Conservation (phyloP, 2,329 filamentous ascomycete genomes). For the Penicillium griseofulvum region DNA sequence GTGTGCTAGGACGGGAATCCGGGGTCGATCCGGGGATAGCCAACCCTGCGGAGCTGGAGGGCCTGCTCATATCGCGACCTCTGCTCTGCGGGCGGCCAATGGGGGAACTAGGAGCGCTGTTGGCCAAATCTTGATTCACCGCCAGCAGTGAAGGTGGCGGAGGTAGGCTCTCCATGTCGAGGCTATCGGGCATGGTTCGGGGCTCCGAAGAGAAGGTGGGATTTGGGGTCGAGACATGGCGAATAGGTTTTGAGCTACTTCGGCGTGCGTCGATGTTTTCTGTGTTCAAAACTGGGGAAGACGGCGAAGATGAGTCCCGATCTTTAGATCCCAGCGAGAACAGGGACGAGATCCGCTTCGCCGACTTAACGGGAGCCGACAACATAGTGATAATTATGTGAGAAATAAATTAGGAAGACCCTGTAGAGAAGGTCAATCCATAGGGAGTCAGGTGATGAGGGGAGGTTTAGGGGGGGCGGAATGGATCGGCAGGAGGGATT, state of each 20-base stretch:
- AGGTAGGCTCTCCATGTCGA: slow-evolving; percentile 32
- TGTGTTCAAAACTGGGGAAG: slow-evolving; percentile 14
- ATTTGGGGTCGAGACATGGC: slow-evolving; percentile 36
- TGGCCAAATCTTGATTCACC: slow-evolving; percentile 38
- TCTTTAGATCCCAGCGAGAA: slow-evolving; percentile 44
- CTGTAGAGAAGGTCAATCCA: slow-evolving; percentile 12
- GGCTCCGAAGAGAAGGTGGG: slow-evolving; percentile 27
- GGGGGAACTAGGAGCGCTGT: slow-evolving; percentile 31
- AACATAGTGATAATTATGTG: slow-evolving; percentile 28
- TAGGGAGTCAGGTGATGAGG: slow-evolving; percentile 9
- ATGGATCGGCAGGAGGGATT: slow-evolving; percentile 41
- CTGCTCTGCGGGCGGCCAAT: slow-evolving; percentile 37
- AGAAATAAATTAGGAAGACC: slow-evolving; percentile 2
- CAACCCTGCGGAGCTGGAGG: slow-evolving; percentile 35
- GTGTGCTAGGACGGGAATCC: slow-evolving; percentile 34
- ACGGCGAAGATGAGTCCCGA: slow-evolving; percentile 29
- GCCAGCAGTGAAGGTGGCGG: slow-evolving; percentile 43
- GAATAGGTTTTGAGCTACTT: slow-evolving; percentile 34
- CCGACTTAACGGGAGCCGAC: slow-evolving; percentile 44
- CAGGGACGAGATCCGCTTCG: slow-evolving; percentile 47
- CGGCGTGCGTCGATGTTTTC: slow-evolving; percentile 22
- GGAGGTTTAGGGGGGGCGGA: slow-evolving; percentile 21
- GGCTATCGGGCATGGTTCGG: slow-evolving; percentile 27
- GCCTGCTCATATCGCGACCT: slow-evolving; percentile 36
- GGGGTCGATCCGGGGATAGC: slow-evolving; percentile 34